Evolutionary conservation across 805 yeast species (phyloP).

Genomic region (Metschnikowia amazonensis): DNA sequence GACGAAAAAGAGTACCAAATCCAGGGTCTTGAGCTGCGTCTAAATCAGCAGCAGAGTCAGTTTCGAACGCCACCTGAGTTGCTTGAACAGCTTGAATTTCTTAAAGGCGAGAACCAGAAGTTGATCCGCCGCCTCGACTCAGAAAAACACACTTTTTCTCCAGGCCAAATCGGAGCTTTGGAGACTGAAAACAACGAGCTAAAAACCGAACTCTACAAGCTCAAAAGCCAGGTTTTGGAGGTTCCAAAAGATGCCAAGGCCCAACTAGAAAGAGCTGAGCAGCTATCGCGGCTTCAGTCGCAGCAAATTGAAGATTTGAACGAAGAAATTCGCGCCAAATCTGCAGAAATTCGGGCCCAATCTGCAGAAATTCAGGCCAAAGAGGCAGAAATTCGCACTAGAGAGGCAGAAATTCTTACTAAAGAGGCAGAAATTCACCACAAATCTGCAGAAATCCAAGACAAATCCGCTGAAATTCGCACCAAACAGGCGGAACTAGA

Average conservation of each 20-base stretch:
- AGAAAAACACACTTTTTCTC: neutral
- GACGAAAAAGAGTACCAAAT: constrained; percentile 15
- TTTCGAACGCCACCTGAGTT: constrained; percentile 15
- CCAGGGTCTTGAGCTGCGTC: constrained; percentile 6
- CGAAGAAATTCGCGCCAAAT: neutral
- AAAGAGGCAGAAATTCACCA: too few relatives aligned
- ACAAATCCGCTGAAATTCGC: neutral
- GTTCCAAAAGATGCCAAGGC: constrained; percentile 12
- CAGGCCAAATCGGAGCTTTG: constrained; percentile 5
- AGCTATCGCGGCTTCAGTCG: neutral
- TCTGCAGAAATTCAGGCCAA: too few relatives aligned
- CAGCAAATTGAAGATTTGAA: constrained; percentile 3
- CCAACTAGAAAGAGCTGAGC: constrained; percentile 5
- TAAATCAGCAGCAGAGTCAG: constrained; percentile 2
- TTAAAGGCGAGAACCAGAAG: constrained; percentile 20
- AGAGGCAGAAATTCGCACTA: neutral
- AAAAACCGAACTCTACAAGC: constrained; percentile 12
- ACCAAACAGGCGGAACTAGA: neutral
- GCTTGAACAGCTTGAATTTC: constrained; percentile 18
- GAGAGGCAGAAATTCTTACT: neutral
- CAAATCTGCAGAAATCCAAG: neutral
- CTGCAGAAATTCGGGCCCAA: neutral
- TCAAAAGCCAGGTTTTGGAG: constrained; percentile 5
- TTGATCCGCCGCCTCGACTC: constrained; percentile 17
- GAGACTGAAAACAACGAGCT: constrained; percentile 15